These are phyloP conservation scores for Rugosomyces carneus DNA, from an alignment of 1,284 basidiomycete genomes.

Conservation along the genomic window DNA sequence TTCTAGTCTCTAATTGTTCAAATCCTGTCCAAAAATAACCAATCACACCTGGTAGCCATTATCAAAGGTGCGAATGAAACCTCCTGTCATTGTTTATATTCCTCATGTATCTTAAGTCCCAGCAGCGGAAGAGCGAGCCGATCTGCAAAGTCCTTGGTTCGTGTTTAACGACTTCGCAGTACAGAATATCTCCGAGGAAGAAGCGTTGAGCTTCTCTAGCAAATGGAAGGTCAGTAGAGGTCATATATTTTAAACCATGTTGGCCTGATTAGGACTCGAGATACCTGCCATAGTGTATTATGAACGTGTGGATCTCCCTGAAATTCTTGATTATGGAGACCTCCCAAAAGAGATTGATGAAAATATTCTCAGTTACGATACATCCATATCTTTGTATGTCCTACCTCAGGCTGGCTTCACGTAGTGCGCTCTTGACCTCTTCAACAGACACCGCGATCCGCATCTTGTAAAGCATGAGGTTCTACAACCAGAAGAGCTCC, in stretches of 20 bases:
- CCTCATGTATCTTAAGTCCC: conserved; percentile 43
- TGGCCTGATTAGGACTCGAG: conserved; percentile 32
- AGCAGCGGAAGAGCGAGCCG: conserved; percentile 44
- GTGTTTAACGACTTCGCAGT: conserved; percentile 98
- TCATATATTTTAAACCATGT: neutral
- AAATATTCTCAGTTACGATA: conserved; percentile 79
- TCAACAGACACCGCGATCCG: conserved; percentile 66
- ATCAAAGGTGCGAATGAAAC: conserved; percentile 57
- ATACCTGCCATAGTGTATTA: conserved; percentile 86
- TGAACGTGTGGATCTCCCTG: conserved; percentile 65
- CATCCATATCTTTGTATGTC: conserved; percentile 76
- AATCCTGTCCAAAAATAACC: conserved; percentile 70
- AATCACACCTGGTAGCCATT: conserved; percentile 86
- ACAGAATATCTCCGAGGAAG: conserved; percentile 74
- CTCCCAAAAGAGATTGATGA: conserved; percentile 70
- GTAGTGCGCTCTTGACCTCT: neutral
- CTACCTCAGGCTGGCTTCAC: neutral
- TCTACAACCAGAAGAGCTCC: conserved; percentile 73
- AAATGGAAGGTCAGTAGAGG: conserved; percentile 79
- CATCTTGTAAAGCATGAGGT: conserved; percentile 73
- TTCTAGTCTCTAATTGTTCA: conserved; percentile 76
- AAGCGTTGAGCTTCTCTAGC: conserved; percentile 84
- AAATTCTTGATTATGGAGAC: conserved; percentile 55
- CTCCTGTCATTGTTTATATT: neutral
- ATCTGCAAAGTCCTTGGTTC: conserved; percentile 68